phyloP scores from a whole-genome alignment of 441 rosid species.

The Arabidopsis hybrid region DNA sequence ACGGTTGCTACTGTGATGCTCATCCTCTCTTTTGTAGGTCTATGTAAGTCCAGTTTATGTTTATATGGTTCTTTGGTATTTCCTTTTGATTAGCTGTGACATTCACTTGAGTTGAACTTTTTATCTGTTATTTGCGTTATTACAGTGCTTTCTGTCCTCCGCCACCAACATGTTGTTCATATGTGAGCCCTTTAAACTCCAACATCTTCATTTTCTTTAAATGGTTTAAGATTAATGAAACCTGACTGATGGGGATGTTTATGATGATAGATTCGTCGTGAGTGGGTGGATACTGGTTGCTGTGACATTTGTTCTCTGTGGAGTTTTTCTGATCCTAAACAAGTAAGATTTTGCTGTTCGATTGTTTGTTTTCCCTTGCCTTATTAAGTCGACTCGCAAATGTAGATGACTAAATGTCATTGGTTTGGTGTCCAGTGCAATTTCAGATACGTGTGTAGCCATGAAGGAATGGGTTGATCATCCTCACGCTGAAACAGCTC shows the following conservation, averaged over 20 bases:
- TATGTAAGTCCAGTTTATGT: conserved; percentile 59
- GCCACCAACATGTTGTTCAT: conserved; percentile 75
- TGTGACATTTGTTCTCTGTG: conserved; percentile 84
- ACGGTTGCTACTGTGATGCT: conserved; percentile 89
- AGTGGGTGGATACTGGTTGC: conserved; percentile 96
- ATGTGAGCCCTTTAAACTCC: conserved; percentile 56
- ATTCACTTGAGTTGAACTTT: conserved; percentile 19
- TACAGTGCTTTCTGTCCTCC: conserved; percentile 76
- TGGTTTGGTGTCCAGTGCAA: conserved; percentile 56
- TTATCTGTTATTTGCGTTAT: conserved; percentile 32
- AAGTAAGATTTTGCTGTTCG: conserved; percentile 59
- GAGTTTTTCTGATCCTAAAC: conserved; percentile 78
- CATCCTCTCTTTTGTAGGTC: conserved; percentile 78
- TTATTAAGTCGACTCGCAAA: background rate
- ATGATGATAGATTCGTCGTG: conserved; percentile 68
- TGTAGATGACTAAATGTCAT: background rate
- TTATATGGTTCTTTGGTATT: conserved; percentile 10
- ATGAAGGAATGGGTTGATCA: conserved; percentile 95
- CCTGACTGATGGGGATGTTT: conserved; percentile 24
- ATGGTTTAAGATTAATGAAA: background rate
- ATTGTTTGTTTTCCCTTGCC: conserved; percentile 1
- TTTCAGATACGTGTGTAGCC: conserved; percentile 86
- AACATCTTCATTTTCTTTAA: conserved; percentile 16
- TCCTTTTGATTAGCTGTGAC: background rate
- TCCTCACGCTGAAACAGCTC: conserved; percentile 92